Evolutionary conservation across 1,284 basidiomycete genomes (phyloP).

Genomic region (Thecaphora thlaspeos): DNA sequence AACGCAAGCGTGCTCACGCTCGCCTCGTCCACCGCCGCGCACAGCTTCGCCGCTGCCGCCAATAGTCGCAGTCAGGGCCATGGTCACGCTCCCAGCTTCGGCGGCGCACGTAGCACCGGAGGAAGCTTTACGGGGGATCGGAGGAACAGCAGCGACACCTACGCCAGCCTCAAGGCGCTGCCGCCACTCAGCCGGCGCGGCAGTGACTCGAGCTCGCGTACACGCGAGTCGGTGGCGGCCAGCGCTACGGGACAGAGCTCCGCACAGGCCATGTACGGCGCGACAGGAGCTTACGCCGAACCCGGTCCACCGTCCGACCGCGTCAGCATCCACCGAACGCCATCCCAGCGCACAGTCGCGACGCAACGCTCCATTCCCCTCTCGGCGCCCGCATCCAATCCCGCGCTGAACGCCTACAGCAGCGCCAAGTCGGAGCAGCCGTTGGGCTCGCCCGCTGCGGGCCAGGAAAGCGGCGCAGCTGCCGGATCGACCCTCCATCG

Average conservation of each 20-base stretch:
- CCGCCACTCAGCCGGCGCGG: slow-evolving; percentile 53
- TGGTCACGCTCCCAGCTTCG: slow-evolving; percentile 34
- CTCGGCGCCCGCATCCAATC: slow-evolving; percentile 31
- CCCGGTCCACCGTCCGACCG: slow-evolving; percentile 22
- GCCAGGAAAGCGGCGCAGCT: too few relatives aligned
- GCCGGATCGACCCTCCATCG: too few relatives aligned
- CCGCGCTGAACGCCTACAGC: slow-evolving; percentile 18
- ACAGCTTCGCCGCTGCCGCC: slow-evolving; percentile 33
- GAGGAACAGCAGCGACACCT: slow-evolving; percentile 46
- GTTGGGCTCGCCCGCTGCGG: too few relatives aligned
- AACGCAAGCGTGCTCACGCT: slow-evolving; percentile 89
- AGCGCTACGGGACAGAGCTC: slow-evolving; percentile 43
- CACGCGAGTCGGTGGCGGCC: slow-evolving; percentile 33
- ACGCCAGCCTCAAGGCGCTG: slow-evolving; percentile 46
- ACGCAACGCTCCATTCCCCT: slow-evolving; percentile 48
- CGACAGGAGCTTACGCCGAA: slow-evolving; percentile 5
- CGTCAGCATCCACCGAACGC: slow-evolving; percentile 43
- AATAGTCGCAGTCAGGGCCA: slow-evolving; percentile 24
- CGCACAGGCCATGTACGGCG: slow-evolving; percentile 38
- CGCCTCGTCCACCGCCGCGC: slow-evolving; percentile 72
- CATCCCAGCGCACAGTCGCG: slow-evolving; percentile 47
- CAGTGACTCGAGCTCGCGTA: slow-evolving; percentile 42
- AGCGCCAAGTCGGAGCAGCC: slow-evolving; percentile 24
- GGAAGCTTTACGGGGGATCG: slow-evolving; percentile 49
- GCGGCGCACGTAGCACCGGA: slow-evolving; percentile 43